Conservation (phyloP, 139 green algal genomes). For the Zygnema circumcarinatum region DNA sequence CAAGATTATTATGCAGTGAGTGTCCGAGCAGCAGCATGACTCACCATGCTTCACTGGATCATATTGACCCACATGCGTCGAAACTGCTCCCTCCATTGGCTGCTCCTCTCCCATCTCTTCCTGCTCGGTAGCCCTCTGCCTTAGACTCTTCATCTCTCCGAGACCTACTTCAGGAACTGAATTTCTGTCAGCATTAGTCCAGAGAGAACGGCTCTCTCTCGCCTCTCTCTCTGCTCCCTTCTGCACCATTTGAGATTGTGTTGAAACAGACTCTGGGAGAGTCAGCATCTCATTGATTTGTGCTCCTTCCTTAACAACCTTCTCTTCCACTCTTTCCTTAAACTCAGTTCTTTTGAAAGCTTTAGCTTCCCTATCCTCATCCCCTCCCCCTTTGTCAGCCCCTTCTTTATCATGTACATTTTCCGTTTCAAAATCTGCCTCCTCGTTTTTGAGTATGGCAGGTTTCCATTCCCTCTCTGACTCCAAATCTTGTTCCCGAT, state of each 20-base stretch:
- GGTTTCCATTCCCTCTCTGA: no score
- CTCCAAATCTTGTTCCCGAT: no score
- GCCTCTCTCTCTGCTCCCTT: background rate
- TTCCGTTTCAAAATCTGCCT: background rate
- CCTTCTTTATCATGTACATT: background rate
- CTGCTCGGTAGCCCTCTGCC: conserved; percentile 21
- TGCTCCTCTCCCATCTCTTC: conserved; percentile 39
- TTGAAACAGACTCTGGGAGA: background rate
- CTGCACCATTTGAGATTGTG: background rate
- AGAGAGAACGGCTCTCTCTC: no score
- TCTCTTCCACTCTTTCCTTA: no score
- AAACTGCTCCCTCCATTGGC: conserved; percentile 1
- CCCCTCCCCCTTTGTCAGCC: conserved; percentile 1
- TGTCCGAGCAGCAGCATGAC: background rate
- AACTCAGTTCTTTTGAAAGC: no score
- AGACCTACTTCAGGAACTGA: no score
- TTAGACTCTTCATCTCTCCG: no score
- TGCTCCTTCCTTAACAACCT: background rate
- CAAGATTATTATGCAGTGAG: background rate
- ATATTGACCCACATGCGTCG: background rate
- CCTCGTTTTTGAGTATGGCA: no score
- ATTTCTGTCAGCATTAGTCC: no score
- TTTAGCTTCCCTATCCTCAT: background rate
- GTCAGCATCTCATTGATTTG: no score
- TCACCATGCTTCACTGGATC: conserved; percentile 29